phyloP scores from a whole-genome alignment of 805 yeast genomes.

The Clavispora phyllophila region DNA sequence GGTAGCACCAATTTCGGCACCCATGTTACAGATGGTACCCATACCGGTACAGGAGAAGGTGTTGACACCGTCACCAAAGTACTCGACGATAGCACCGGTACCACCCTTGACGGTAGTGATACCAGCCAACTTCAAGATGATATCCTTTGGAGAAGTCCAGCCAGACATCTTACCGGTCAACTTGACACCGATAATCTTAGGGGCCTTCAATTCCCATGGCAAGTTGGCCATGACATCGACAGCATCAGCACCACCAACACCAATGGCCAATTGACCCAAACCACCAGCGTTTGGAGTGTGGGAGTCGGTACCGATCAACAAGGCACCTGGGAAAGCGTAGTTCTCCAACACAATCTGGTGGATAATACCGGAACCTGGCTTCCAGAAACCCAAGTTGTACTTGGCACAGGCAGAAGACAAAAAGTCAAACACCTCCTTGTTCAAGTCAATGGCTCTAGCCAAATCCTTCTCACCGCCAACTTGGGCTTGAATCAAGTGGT shows the following conservation, averaged over 20 bases:
- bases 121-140: conserved; percentile 90
- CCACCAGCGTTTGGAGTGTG: conserved; percentile 99
- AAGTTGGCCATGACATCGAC: conserved; percentile 93
- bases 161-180: conserved; percentile 88
- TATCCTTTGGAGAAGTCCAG: conserved; percentile 97
- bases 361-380: conserved; percentile 97
- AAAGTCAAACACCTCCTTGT: conserved; percentile 93
- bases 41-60: conserved; percentile 95
- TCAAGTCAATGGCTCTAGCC: conserved; percentile 77
- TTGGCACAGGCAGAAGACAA: conserved; percentile 85
- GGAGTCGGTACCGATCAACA: conserved; percentile 94
- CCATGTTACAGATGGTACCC: conserved; percentile 99
- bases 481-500: conserved; percentile 95
- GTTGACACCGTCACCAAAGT: conserved; percentile 92
- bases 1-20: conserved; percentile 99
- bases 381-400: conserved; percentile 98
- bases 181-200: conserved; percentile 91
- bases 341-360: conserved; percentile 96
- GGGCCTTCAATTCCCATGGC: conserved; percentile 98
- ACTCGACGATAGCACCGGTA: conserved; percentile 94
- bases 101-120: conserved; percentile 96
- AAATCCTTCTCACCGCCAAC: conserved; percentile 84
- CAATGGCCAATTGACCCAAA: conserved; percentile 94
- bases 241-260: conserved; percentile 99
- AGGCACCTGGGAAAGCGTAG: conserved; percentile 95